Base-by-base conservation (phyloP, 2,329 filamentous ascomycete species). In the Pseudofabraea citricarpa region DNA sequence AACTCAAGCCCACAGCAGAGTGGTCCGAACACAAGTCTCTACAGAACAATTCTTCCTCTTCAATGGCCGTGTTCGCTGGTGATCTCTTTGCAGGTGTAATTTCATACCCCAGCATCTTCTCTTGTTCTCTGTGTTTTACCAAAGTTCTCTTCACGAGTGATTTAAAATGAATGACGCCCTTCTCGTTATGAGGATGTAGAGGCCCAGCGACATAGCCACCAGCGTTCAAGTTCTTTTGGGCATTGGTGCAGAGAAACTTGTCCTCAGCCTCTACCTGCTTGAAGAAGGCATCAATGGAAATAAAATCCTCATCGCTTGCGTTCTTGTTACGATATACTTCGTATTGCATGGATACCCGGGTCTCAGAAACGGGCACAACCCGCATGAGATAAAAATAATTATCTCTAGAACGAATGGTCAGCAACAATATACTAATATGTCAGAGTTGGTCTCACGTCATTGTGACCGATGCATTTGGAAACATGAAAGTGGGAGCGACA, bases 361-460 rank as follows among this genome's bases (percentile, higher is more conserved):
- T 66, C 1, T 70, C 62, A 2, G 62, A 63, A n/a, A 64, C 60
- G 4, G 72, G 72, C 21, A 75, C 64, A 60, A 73, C 72, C 36
- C 70, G 66, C 53, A 73, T 69, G 47, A 75, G 72, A 57, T 73
- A 73, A 51, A 75, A 69, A 60, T 75, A 75, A 54, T 72, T 56
- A 19, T 64, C 58, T 4, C 66, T 70, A 47, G 3, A 13, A 21
- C 15, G 6, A 13, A 10, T 8, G 13, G 37, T 24, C 18, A 10
- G 18, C 15, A 42, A 8, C 3, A n/a, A n/a, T 29, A 10, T 29
- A 12, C 5, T 10, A 35, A 4, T 3, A 4, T 29, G 8, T 35
- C 16, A 18, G 18, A 27, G 24, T 8, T 27, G 24, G 13, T 27
- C 31, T 35, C 16, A 35, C 31, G 31, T 35, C 13, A 35, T 18